Conservation (phyloP, 2,329 filamentous ascomycete species). For the Colletotrichum cuscutae region DNA sequence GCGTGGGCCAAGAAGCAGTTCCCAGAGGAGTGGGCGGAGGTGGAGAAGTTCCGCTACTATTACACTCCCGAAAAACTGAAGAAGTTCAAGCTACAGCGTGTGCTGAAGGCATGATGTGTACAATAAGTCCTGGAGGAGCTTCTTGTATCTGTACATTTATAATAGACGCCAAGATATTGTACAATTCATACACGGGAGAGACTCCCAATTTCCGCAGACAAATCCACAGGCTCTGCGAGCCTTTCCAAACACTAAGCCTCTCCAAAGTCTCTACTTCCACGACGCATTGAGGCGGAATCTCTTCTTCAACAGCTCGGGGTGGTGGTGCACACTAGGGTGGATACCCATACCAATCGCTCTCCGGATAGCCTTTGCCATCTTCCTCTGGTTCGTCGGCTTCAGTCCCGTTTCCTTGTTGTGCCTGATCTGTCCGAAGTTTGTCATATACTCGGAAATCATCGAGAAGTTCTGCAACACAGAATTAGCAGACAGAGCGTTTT, state of each 20-base stretch:
- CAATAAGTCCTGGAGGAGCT: constrained; percentile 37
- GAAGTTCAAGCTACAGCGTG: constrained; percentile 60
- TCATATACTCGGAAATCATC: constrained; percentile 90
- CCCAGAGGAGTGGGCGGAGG: constrained; percentile 73
- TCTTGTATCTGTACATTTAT: constrained; percentile 37
- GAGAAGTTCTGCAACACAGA: constrained; percentile 79
- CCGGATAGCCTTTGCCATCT: constrained; percentile 91
- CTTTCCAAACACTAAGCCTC: not conserved
- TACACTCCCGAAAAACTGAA: constrained; percentile 55
- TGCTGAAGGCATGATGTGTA: constrained; percentile 59
- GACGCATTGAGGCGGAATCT: constrained; percentile 39
- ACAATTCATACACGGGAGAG: constrained; percentile 36
- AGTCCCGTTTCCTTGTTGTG: constrained; percentile 81
- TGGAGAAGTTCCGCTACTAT: constrained; percentile 65
- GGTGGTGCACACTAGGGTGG: constrained; percentile 89
- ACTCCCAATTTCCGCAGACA: not conserved
- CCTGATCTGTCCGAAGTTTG: constrained; percentile 85
- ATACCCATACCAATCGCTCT: constrained; percentile 89
- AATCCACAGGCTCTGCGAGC: not conserved
- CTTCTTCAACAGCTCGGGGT: constrained; percentile 80
- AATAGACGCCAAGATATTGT: constrained; percentile 39
- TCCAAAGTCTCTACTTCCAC: constrained; percentile 14
- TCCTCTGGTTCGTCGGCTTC: constrained; percentile 89
- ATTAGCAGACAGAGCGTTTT: not conserved
- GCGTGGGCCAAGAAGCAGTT: constrained; percentile 78